phyloP scores from a whole-genome alignment of 768 basidiomycete species.

The Russula brevipes region DNA sequence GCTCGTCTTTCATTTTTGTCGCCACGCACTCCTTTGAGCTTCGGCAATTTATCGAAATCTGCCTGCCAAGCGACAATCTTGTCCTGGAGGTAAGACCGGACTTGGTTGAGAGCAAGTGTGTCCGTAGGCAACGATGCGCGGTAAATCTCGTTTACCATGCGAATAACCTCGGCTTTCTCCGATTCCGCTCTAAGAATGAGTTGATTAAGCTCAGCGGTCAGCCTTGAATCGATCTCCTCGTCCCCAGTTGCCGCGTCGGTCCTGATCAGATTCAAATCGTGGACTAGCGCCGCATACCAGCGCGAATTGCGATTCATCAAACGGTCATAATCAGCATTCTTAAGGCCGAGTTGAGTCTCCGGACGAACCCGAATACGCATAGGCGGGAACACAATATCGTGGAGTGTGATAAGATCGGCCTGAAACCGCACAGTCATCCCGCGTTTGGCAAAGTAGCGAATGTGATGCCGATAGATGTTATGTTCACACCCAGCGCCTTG shows the following conservation, averaged over 20 bases:
- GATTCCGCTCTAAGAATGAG: slow-evolving; percentile 69
- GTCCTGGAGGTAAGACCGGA: slow-evolving; percentile 84
- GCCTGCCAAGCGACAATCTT: slow-evolving; percentile 95
- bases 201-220: slow-evolving; percentile 57
- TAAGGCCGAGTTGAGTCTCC: slow-evolving; percentile 82
- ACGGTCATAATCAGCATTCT: slow-evolving; percentile 84
- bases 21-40: slow-evolving; percentile 49
- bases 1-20: slow-evolving; percentile 49
- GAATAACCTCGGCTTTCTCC: slow-evolving; percentile 67
- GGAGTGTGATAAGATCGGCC: slow-evolving; percentile 72
- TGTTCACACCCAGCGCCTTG: slow-evolving; percentile 88
- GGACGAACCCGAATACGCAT: slow-evolving; percentile 80
- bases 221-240: slow-evolving; percentile 58
- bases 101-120: slow-evolving; percentile 81
- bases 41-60: slow-evolving; percentile 83
- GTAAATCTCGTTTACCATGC: slow-evolving; percentile 74
- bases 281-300: slow-evolving; percentile 73
- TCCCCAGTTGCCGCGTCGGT: slow-evolving; percentile 79
- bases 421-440: slow-evolving; percentile 88
- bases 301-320: slow-evolving; percentile 62
- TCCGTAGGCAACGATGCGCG: slow-evolving; percentile 75
- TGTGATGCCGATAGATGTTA: slow-evolving; percentile 90
- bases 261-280: slow-evolving; percentile 70
- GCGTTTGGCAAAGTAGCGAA: slow-evolving; percentile 81
- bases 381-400: slow-evolving; percentile 87